Evolutionary conservation across 306 rosid genomes (phyloP).

Genomic region (Clitoria ternatea): DNA sequence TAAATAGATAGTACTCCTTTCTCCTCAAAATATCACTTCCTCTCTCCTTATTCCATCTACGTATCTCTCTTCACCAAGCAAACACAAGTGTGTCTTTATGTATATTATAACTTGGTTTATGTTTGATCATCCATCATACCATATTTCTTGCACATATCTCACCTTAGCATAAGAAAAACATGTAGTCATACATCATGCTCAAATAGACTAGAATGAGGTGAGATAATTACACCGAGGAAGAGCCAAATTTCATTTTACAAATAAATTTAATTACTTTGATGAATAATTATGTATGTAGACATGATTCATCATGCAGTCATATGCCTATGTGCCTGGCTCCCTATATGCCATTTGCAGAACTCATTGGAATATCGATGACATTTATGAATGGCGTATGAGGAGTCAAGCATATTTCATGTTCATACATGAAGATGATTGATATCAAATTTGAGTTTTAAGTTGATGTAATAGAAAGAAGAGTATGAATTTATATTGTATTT

Average conservation of each 20-base stretch:
- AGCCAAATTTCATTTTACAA: not conserved
- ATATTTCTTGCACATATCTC: too few species aligned
- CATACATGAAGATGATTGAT: constrained; percentile 26
- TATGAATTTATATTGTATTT: too few species aligned
- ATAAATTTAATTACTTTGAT: not conserved
- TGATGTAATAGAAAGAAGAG: too few species aligned
- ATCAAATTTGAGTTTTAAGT: not conserved
- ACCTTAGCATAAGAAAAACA: not conserved
- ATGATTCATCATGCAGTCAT: constrained; percentile 19
- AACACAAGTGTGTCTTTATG: too few species aligned
- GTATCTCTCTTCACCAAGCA: too few species aligned
- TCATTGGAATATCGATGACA: constrained; percentile 30
- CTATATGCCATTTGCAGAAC: constrained; percentile 53
- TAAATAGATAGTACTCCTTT: too few species aligned
- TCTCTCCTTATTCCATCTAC: constrained; percentile 13
- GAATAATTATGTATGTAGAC: not conserved
- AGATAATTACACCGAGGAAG: not conserved
- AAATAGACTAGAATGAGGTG: not conserved
- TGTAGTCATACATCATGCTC: not conserved
- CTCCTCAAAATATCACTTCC: not conserved
- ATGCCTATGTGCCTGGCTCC: constrained; percentile 54
- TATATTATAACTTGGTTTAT: too few species aligned
- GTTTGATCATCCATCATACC: too few species aligned
- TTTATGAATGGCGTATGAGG: constrained; percentile 54
- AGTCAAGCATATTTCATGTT: constrained; percentile 54